These are phyloP conservation scores for Xeromyces bisporus DNA, from an alignment of 495 filamentous ascomycete genomes.

Conservation along the genomic window DNA sequence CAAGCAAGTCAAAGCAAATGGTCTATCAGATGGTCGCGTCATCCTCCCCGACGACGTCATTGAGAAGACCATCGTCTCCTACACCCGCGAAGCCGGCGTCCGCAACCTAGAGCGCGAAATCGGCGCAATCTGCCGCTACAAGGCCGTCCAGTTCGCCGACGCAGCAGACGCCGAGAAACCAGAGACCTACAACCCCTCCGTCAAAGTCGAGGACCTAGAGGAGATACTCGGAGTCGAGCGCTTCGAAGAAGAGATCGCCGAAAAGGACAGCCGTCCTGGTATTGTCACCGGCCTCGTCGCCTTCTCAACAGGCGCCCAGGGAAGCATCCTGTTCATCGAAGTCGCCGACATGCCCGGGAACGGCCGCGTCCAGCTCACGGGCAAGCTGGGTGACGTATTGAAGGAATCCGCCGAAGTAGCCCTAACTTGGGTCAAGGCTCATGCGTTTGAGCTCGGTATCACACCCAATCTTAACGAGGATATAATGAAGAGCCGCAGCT, in stretches of 20 bases:
- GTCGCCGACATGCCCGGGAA: slow-evolving; percentile 92
- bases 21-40: slow-evolving; percentile 57
- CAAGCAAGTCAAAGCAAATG: slow-evolving; percentile 76
- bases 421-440: slow-evolving; percentile 88
- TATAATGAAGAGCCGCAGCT: slow-evolving; percentile 86
- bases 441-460: slow-evolving; percentile 80
- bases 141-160: slow-evolving; percentile 88
- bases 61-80: slow-evolving; percentile 84
- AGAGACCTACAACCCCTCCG: slow-evolving; percentile 53
- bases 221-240: slow-evolving; percentile 83
- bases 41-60: slow-evolving; percentile 65
- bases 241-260: slow-evolving; percentile 91
- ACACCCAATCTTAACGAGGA: slow-evolving; percentile 68
- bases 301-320: slow-evolving; percentile 85
- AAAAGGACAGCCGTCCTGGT: slow-evolving; percentile 71
- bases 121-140: slow-evolving; percentile 81
- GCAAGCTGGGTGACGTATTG: slow-evolving; percentile 93
- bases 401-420: slow-evolving; percentile 97
- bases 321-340: slow-evolving; percentile 96
- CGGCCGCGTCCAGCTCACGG: slow-evolving; percentile 88
- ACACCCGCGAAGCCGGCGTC: slow-evolving; percentile 95
- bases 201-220: slow-evolving; percentile 68
- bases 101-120: slow-evolving; percentile 93
- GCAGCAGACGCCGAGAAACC: slow-evolving; percentile 60
- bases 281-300: slow-evolving; percentile 95